Evolutionary conservation across 2,329 filamentous ascomycete genomes (phyloP).

Genomic region (Polytolypa hystricis): DNA sequence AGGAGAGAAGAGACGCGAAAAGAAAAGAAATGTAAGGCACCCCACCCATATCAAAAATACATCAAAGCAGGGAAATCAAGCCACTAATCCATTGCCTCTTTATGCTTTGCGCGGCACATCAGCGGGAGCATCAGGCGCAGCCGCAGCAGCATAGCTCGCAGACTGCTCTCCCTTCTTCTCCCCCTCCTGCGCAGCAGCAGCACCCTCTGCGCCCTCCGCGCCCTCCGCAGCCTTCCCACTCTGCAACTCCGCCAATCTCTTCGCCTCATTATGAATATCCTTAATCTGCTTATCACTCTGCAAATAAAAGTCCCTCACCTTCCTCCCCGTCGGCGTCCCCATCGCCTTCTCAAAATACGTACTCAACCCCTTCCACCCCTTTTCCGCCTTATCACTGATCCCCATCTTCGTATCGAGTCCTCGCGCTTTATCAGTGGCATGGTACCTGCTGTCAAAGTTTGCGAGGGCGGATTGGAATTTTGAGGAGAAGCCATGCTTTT

Average conservation of each 20-base stretch:
- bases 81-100: background rate
- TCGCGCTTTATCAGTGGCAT: conserved; percentile 77
- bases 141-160: conserved; percentile 8
- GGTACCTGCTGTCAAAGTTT: conserved; percentile 72
- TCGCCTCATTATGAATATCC: conserved; percentile 87
- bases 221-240: conserved; percentile 35
- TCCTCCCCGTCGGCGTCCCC: conserved; percentile 77
- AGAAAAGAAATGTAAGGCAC: conserved; percentile 4
- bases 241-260: conserved; percentile 81
- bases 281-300: conserved; percentile 77
- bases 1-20: conserved; percentile 2
- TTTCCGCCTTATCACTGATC: conserved; percentile 61
- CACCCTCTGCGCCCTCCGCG: conserved; percentile 20
- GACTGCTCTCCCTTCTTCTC: conserved; percentile 7
- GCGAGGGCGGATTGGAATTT: conserved; percentile 68
- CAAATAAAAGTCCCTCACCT: conserved; percentile 78
- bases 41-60: background rate
- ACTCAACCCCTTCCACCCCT: conserved; percentile 55
- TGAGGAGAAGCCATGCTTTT: conserved; percentile 73
- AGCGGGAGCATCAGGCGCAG: conserved; percentile 12
- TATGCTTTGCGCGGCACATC: conserved; percentile 3
- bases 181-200: conserved; percentile 10
- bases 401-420: conserved; percentile 76
- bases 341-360: conserved; percentile 94
- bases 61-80: background rate